A percentile compares a stretch with the other conserved stretches of the same genome.
phyloP scores from a whole-genome alignment of 2,329 filamentous ascomycete genomes.

The Colletotrichum sp. region DNA sequence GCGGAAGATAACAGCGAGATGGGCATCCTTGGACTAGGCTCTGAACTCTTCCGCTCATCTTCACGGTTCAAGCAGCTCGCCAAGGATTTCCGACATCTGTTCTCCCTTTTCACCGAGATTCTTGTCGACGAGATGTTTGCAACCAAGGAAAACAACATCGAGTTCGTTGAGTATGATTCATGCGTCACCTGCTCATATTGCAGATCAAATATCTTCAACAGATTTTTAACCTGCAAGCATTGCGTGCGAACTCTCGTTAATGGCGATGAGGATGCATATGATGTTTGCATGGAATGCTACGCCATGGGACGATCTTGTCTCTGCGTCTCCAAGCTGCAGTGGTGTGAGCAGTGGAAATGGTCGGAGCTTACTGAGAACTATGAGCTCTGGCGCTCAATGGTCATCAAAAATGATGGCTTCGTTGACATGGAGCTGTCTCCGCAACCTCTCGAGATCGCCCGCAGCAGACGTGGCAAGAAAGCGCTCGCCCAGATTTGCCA shows the following conservation, averaged over 20 bases:
- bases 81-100: conserved; percentile 82
- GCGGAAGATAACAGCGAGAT: conserved; percentile 56
- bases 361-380: conserved; percentile 77
- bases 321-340: conserved; percentile 84
- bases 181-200: conserved; percentile 97
- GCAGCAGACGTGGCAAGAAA: conserved; percentile 72
- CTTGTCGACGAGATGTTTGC: conserved; percentile 87
- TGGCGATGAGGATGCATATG: conserved; percentile 84
- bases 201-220: conserved; percentile 94
- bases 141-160: conserved; percentile 72
- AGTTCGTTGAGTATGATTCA: conserved; percentile 83
- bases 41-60: conserved; percentile 46
- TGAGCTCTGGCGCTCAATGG: conserved; percentile 80
- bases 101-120: conserved; percentile 78
- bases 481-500: conserved; percentile 93
- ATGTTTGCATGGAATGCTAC: conserved; percentile 98
- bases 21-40: conserved; percentile 51
- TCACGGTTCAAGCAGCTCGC: conserved; percentile 70
- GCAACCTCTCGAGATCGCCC: conserved; percentile 72
- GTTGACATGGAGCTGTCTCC: conserved; percentile 71
- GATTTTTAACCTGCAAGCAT: conserved; percentile 89
- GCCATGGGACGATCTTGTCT: conserved; percentile 94
- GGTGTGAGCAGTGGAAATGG: conserved; percentile 95
- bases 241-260: conserved; percentile 73
- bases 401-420: conserved; percentile 75